phyloP scores from a whole-genome alignment of 2,329 filamentous ascomycete species.

The Hawksworthiomyces lignivorus region DNA sequence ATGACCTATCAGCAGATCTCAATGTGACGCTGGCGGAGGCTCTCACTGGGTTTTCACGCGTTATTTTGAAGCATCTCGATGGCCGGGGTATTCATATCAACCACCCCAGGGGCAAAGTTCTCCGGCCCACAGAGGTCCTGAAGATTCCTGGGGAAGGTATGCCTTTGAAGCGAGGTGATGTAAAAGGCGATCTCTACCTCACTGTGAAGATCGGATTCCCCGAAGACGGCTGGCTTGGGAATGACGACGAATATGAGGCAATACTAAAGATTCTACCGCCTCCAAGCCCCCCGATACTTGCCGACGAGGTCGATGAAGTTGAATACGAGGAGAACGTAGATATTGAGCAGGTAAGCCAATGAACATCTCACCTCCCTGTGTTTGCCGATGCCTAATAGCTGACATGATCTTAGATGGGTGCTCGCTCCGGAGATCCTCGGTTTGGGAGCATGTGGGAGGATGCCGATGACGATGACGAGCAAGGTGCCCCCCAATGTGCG shows the following conservation, averaged over 20 bases:
- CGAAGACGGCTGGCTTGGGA: constrained; percentile 71
- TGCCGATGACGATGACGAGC: constrained; percentile 60
- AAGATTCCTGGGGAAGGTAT: constrained; percentile 88
- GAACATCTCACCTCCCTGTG: neutral
- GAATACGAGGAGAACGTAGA: constrained; percentile 70
- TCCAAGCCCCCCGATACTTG: constrained; percentile 51
- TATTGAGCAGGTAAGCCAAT: constrained; percentile 65
- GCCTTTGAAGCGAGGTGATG: constrained; percentile 80
- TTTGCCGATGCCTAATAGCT: neutral
- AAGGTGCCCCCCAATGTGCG: constrained; percentile 60
- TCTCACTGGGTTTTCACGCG: constrained; percentile 79
- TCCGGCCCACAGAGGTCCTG: constrained; percentile 76
- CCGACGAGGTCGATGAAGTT: constrained; percentile 78
- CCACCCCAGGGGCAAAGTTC: constrained; percentile 71
- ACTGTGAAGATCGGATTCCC: constrained; percentile 83
- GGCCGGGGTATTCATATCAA: constrained; percentile 80
- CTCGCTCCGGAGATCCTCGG: constrained; percentile 59
- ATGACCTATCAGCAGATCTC: constrained; percentile 76
- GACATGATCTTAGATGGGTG: constrained; percentile 51
- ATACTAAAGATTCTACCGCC: constrained; percentile 70
- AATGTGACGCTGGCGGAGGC: constrained; percentile 77
- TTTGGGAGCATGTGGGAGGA: constrained; percentile 62
- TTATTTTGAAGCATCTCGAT: constrained; percentile 87
- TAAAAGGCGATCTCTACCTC: constrained; percentile 80
- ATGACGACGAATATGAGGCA: constrained; percentile 61